Conservation (phyloP, 441 rosid species). For the Populus hybrid region DNA sequence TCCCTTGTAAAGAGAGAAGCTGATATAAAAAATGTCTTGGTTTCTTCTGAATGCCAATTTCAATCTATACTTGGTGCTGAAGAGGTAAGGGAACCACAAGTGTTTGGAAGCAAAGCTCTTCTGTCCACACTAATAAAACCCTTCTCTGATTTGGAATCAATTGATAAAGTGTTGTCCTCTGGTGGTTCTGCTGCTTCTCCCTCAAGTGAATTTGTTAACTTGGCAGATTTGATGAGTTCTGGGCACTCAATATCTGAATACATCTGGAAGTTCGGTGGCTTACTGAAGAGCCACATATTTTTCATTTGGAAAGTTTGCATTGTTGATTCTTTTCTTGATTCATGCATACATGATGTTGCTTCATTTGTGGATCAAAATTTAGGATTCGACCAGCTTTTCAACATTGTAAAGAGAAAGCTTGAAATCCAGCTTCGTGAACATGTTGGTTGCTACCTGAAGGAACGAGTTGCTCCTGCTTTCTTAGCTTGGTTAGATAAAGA, state of each 20-base stretch:
- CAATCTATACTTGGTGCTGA: slow-evolving; percentile 55
- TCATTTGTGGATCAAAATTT: slow-evolving; percentile 74
- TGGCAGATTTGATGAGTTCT: slow-evolving; percentile 55
- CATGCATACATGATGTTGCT: slow-evolving; percentile 81
- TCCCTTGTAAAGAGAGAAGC: slow-evolving; percentile 68
- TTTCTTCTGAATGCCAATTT: slow-evolving; percentile 64
- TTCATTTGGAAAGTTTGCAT: slow-evolving; percentile 91
- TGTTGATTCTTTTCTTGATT: slow-evolving; percentile 85
- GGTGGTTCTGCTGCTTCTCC: slow-evolving; percentile 42
- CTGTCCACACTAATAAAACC: slow-evolving; percentile 61
- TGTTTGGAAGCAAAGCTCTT: slow-evolving; percentile 60
- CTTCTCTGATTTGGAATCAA: slow-evolving; percentile 69
- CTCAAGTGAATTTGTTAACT: slow-evolving; percentile 46
- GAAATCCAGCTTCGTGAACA: slow-evolving; percentile 79
- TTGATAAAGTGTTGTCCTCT: slow-evolving; percentile 55
- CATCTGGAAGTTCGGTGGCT: slow-evolving; percentile 72
- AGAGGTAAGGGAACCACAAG: slow-evolving; percentile 50
- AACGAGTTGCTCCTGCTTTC: slow-evolving; percentile 63
- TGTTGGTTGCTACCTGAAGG: slow-evolving; percentile 62
- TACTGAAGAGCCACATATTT: slow-evolving; percentile 62
- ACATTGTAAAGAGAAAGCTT: slow-evolving; percentile 75
- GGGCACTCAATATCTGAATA: slow-evolving; percentile 61
- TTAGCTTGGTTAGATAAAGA: slow-evolving; percentile 69
- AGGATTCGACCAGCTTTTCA: slow-evolving; percentile 90
- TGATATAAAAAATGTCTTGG: slow-evolving; percentile 60